Conservation (phyloP, 1,284 basidiomycete species). For the Pyrrhoderma lamaoense region DNA sequence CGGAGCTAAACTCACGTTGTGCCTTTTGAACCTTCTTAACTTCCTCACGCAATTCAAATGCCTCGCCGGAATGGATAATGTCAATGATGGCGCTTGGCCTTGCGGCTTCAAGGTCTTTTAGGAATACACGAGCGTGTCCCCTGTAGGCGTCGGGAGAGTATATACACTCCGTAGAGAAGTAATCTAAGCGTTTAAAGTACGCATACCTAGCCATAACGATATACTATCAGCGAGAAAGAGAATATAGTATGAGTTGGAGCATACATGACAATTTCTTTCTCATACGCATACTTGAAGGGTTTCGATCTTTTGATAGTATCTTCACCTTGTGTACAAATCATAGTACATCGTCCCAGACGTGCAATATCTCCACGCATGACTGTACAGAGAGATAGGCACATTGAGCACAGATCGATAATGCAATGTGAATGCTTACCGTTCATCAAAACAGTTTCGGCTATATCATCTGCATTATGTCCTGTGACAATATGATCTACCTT, state of each 20-base stretch:
- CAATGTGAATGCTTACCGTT: conserved; percentile 63
- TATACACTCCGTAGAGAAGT: conserved; percentile 99
- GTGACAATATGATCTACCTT: conserved; percentile 97
- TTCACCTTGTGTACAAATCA: conserved; percentile 89
- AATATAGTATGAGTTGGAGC: conserved; percentile 22
- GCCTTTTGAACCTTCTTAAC: conserved; percentile 70
- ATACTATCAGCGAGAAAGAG: conserved; percentile 7
- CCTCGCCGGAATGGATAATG: conserved; percentile 94
- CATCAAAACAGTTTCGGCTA: conserved; percentile 98
- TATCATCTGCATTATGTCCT: conserved; percentile 98
- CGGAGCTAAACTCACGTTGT: conserved; percentile 50
- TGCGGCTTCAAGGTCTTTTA: conserved; percentile 93
- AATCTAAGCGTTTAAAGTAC: conserved; percentile 97
- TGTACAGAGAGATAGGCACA: conserved; percentile 27
- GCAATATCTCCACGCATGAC: conserved; percentile 98
- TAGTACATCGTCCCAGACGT: conserved; percentile 86
- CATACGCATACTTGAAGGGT: conserved; percentile 98
- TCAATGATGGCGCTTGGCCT: conserved; percentile 94
- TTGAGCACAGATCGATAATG: not conserved
- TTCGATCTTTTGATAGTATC: conserved; percentile 95
- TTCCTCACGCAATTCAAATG: conserved; percentile 74
- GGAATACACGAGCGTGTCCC: conserved; percentile 88
- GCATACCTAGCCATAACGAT: conserved; percentile 66
- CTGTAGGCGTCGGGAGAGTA: conserved; percentile 98
- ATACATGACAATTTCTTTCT: conserved; percentile 99